A percentile compares a stretch with the other conserved stretches of the same genome.
Conservation (phyloP, 345 rosid genomes). For the Excoecaria agallocha region DNA sequence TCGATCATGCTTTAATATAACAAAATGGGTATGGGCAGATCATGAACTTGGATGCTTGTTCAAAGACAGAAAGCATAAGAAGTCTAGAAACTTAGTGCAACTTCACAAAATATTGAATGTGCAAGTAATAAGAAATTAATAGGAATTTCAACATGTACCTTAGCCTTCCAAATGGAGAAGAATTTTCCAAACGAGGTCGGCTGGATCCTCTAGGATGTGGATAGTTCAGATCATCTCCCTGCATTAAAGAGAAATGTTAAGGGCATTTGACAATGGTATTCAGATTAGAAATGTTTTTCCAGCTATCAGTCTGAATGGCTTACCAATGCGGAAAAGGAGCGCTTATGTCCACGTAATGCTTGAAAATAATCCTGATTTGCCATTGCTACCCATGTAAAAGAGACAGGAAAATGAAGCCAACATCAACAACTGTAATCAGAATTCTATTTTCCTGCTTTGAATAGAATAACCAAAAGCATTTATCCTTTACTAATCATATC, state of each 20-base stretch:
- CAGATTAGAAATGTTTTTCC: neutral
- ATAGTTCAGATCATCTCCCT: conserved; percentile 19
- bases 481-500: neutral
- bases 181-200: conserved; percentile 9
- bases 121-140: neutral
- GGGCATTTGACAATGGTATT: neutral
- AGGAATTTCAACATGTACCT: conserved; percentile 10
- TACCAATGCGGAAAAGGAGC: conserved; percentile 20
- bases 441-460: neutral
- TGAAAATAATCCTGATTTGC: neutral
- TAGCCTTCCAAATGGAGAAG: conserved; percentile 22
- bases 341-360: conserved; percentile 17
- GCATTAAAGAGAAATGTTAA: neutral
- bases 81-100: neutral
- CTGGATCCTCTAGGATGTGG: conserved; percentile 21
- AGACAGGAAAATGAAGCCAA: neutral
- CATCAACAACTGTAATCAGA: neutral
- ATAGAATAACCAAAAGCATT: neutral
- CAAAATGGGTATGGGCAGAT: neutral
- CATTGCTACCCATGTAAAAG: conserved; percentile 1
- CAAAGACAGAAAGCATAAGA: neutral
- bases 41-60: neutral
- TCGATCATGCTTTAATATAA: neutral
- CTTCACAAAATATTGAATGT: neutral
- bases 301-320: neutral